These are phyloP conservation scores for Cicer arietinum DNA, from an alignment of 306 rosid species.

Conservation along the genomic window DNA sequence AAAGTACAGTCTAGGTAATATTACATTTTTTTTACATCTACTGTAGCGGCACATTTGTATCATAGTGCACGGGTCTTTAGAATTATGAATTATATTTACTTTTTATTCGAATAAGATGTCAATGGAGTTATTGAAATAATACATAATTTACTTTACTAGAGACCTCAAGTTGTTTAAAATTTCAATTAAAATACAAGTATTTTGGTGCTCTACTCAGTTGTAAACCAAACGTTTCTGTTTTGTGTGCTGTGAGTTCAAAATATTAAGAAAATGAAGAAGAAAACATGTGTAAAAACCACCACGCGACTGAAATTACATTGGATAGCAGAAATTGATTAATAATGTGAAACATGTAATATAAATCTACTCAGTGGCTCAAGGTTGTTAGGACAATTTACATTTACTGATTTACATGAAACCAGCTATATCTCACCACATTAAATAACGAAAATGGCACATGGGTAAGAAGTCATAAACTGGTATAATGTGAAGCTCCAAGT, in stretches of 20 bases:
- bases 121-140: neutral
- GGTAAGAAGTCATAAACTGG: slow-evolving; percentile 43
- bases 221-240: neutral
- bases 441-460: slow-evolving; percentile 47
- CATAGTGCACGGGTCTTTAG: neutral
- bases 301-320: slow-evolving; percentile 24
- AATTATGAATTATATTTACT: neutral
- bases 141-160: neutral
- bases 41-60: neutral
- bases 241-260: slow-evolving; percentile 21
- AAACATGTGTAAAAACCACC: slow-evolving; percentile 6
- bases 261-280: neutral
- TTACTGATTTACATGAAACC: slow-evolving; percentile 50
- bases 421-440: slow-evolving; percentile 43
- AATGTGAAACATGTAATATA: slow-evolving; percentile 32
- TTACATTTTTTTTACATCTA: neutral
- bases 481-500: slow-evolving; percentile 45
- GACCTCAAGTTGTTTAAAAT: neutral
- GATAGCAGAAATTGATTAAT: slow-evolving; percentile 39
- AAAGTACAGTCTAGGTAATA: neutral
- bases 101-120: neutral
- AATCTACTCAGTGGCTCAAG: slow-evolving; percentile 47
- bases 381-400: slow-evolving; percentile 56
- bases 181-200: neutral
- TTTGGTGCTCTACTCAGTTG: neutral